Evolutionary conservation across 2,329 filamentous ascomycete species (phyloP).

Genomic region (Pseudogymnoascus sp.): DNA sequence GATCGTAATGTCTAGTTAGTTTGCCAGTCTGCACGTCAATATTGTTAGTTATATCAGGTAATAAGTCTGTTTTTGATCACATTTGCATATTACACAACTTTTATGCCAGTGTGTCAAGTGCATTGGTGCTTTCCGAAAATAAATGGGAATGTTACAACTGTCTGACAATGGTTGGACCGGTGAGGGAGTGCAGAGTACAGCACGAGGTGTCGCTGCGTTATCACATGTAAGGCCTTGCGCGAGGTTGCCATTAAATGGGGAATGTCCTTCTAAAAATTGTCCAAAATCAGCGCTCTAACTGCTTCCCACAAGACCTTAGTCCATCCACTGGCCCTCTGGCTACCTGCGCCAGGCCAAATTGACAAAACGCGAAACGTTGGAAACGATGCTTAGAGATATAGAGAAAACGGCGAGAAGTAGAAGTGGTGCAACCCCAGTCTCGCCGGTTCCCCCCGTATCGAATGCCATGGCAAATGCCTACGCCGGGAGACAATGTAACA

Average conservation of each 20-base stretch:
- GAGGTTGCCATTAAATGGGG: neutral
- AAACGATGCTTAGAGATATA: neutral
- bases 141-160: neutral
- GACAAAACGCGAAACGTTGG: neutral
- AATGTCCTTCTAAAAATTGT: neutral
- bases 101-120: neutral
- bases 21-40: neutral
- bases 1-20: constrained; percentile 1
- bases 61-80: constrained; percentile 4
- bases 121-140: neutral
- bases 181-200: neutral
- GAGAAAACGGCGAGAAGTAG: neutral
- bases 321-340: neutral
- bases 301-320: neutral
- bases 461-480: neutral
- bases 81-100: constrained; percentile 4
- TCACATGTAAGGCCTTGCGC: neutral
- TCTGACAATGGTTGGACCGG: neutral
- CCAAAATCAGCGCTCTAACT: neutral
- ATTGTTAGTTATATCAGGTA: constrained; percentile 2
- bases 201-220: neutral
- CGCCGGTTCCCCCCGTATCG: neutral
- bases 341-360: neutral
- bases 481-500: neutral
- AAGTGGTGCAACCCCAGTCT: neutral